Conservation (phyloP, 108 stramenopile genomes). For the Skeletonema potamos region DNA sequence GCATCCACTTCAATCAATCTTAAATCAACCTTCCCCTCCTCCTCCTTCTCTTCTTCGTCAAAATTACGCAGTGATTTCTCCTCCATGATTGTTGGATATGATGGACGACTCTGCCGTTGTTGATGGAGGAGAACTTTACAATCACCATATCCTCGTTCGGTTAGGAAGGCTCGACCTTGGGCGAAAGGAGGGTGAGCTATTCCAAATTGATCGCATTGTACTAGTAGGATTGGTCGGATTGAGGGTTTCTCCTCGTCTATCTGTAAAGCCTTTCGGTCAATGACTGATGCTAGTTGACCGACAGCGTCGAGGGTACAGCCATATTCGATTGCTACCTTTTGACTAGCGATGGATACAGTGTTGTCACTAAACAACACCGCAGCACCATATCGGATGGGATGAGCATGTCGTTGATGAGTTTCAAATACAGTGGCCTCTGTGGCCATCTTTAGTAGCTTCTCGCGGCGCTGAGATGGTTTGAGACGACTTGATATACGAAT, state of each 20-base stretch:
- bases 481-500: conserved; percentile 20
- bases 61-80: not conserved
- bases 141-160: conserved; percentile 68
- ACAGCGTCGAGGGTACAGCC: conserved; percentile 87
- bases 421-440: conserved; percentile 35
- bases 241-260: conserved; percentile 17
- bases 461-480: conserved; percentile 30
- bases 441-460: conserved; percentile 52
- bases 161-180: conserved; percentile 69
- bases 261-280: conserved; percentile 19
- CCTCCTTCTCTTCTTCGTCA: conserved; percentile 22
- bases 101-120: conserved; percentile 7
- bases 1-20: not conserved
- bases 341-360: conserved; percentile 49
- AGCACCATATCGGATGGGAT: conserved; percentile 82
- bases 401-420: conserved; percentile 44
- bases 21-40: not conserved
- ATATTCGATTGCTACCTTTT: conserved; percentile 79
- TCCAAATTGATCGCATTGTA: conserved; percentile 85
- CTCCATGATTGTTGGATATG: not conserved
- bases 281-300: conserved; percentile 58
- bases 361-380: conserved; percentile 72
- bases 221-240: conserved; percentile 45
- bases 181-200: conserved; percentile 87
- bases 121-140: conserved; percentile 62